Base-by-base conservation (phyloP, 2,329 filamentous ascomycete genomes). In the Ophiostoma triangulosporum region DNA sequence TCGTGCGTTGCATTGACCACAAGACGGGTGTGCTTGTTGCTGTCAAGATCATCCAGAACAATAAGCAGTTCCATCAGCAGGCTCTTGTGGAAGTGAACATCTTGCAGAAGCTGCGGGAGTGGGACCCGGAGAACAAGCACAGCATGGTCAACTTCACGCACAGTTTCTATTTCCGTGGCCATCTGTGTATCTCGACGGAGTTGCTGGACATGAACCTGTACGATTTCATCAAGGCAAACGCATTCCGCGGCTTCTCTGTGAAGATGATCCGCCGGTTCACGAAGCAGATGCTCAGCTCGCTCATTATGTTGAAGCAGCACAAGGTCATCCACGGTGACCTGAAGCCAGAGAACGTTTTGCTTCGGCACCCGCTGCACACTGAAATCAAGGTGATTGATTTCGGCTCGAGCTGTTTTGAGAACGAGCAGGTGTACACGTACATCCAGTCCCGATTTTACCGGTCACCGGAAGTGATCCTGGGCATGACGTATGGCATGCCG, bases 321-420 rank as follows among this genome's bases (percentile, higher is more conserved):
- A 89, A 88, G 65, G 91, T 98, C 59, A 98, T 98, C 57, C 93
- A 98, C 68, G 98, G 93, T 68, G 93, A 98, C 72, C 70, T 98
- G 60, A 98, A 98, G 66, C 93, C 93, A 0, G 93, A 98, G 66
- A 98, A 98, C 60, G 93, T 98, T 54, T 77, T 98, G 27, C 77
- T 98, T 22, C 87, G 89, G n/a, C n/a, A n/a, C n/a, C n/a, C n/a
- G n/a, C n/a, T n/a, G n/a, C n/a, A n/a, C n/a, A n/a, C n/a, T n/a
- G 93, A 97, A 66, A 94, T 98, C 68, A 94, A 95, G 67, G 90
- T 97, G 59, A 98, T 98, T 62, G 93, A 98, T 69, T 98, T 98
- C 65, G 93, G 93, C 26, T 96, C 89, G 29, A 95, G 88, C 64
- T 98, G 93, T 68, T 95, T 96, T 62, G 93, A 97, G 66, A 90